Evolutionary conservation across 768 basidiomycete species (phyloP).

Genomic region (Astraeus odoratus): DNA sequence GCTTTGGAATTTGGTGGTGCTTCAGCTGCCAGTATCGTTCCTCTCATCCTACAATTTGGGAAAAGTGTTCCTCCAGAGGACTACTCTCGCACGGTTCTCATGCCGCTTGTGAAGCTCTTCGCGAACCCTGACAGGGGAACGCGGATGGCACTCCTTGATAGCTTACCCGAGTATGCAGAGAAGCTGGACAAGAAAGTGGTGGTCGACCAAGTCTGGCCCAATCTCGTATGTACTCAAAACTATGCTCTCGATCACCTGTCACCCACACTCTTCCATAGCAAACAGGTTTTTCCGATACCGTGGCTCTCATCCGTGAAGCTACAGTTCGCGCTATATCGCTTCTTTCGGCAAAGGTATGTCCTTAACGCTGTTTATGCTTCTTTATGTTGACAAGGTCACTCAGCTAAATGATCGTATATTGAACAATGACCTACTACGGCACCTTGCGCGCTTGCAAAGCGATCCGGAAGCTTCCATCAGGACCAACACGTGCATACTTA

Average conservation of each 20-base stretch:
- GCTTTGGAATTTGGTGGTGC: slow-evolving; percentile 76
- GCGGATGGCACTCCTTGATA: slow-evolving; percentile 89
- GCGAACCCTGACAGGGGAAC: slow-evolving; percentile 89
- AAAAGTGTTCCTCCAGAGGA: slow-evolving; percentile 62
- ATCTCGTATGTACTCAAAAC: slow-evolving; percentile 51
- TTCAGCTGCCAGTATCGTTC: slow-evolving; percentile 70
- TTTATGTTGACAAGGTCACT: neutral
- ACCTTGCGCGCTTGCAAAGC: slow-evolving; percentile 87
- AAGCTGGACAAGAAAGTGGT: slow-evolving; percentile 83
- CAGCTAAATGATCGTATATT: slow-evolving; percentile 87
- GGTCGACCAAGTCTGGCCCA: slow-evolving; percentile 86
- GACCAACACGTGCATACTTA: slow-evolving; percentile 94
- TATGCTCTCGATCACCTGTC: neutral
- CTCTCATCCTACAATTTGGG: slow-evolving; percentile 78
- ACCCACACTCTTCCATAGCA: slow-evolving; percentile 43
- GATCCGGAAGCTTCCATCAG: slow-evolving; percentile 93
- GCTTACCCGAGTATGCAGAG: slow-evolving; percentile 75
- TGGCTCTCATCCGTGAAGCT: slow-evolving; percentile 89
- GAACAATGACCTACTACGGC: slow-evolving; percentile 92
- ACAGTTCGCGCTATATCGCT: slow-evolving; percentile 84
- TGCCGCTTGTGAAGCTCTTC: slow-evolving; percentile 78
- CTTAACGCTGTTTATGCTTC: neutral
- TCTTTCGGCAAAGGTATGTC: slow-evolving; percentile 71
- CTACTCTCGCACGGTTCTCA: slow-evolving; percentile 60
- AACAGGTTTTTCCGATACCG: slow-evolving; percentile 93